Percentiles rank a stretch among this genome's conserved stretches.
These are phyloP conservation scores for Schoenoplectus tabernaemontani DNA, from an alignment of 202 grass and related monocot genomes.

Conservation along the genomic window DNA sequence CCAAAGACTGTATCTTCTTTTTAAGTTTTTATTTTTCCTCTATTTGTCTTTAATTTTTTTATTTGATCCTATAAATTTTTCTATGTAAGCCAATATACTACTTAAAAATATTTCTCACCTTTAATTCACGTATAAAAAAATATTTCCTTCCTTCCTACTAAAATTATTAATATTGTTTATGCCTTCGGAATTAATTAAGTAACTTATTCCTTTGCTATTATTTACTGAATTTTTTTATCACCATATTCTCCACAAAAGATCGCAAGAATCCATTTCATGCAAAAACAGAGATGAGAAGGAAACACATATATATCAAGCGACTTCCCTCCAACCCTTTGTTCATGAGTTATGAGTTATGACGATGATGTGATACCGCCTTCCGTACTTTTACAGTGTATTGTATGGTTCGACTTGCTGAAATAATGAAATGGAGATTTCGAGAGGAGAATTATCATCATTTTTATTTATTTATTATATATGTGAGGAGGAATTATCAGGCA, in stretches of 20 bases:
- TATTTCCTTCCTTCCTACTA: no score
- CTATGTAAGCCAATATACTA: no score
- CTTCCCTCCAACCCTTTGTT: conserved; percentile 10
- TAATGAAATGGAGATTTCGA: neutral
- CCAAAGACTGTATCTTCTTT: no score
- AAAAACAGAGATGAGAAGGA: neutral
- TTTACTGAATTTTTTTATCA: neutral
- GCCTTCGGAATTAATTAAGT: no score
- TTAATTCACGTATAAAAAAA: no score
- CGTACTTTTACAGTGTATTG: neutral
- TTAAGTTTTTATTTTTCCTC: no score
- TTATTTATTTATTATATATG: neutral
- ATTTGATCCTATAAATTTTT: no score
- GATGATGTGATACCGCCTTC: conserved; percentile 25
- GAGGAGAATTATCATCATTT: neutral
- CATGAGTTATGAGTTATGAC: neutral
- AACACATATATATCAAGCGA: conserved; percentile 14
- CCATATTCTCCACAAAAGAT: neutral
- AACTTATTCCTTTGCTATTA: neutral
- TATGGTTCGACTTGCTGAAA: neutral
- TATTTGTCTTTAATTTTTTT: no score
- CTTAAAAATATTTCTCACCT: no score
- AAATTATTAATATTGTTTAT: no score
- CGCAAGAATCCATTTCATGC: neutral
- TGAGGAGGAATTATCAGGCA: neutral